Base-by-base conservation (phyloP, 139 green algal genomes). In the Closterium sp. region DNA sequence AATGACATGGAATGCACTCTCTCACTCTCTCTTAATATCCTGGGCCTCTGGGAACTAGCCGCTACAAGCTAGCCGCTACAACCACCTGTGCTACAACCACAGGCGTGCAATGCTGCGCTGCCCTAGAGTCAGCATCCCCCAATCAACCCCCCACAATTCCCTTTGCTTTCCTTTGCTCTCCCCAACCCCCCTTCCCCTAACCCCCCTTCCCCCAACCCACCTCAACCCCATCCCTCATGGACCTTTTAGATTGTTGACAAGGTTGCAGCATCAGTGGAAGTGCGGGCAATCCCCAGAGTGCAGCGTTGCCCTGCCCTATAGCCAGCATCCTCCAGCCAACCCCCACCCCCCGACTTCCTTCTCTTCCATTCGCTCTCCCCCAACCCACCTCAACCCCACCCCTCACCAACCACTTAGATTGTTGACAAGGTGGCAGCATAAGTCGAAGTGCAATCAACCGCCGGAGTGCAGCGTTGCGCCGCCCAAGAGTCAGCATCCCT, bases 241-340 rank as follows among this genome's bases (percentile, higher is more conserved):
- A 12, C 21, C 23, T 5, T 94, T 10, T 83, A 95, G 88, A 16
- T 95, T 2, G 88, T 81, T 4, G 89, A 95, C 35, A 88, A 96
- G 34, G 87, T 36, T 0, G 89, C 92, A 55, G 87, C 69, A 43
- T n/a, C 83, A 88, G 95, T 96, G 89, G 91, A 55, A 6, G 89
- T 95, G 83, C n/a, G 93, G 21, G 34, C 84, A 87, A 96, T 64
- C 0, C 86, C 81, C 28, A 95, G 95, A 66, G 96, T 98, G 76
- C 88, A 90, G 35, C 94, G 93, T n/a, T 96, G 91, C 16, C 98
- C 98, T 91, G 96, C 98, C 3, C 81, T 99, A 30, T 96, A 94
- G 3, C 69, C 19, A 9, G 33, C 66, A 0, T 92, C 91, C 10
- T 90, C 94, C 30, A 38, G 86, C 21, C n/a, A 87, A 25, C 90